Evolutionary conservation across 306 rosid genomes (phyloP), one percentile per base, ranked within the genome.

Genomic region (Crotalaria pallida): DNA sequence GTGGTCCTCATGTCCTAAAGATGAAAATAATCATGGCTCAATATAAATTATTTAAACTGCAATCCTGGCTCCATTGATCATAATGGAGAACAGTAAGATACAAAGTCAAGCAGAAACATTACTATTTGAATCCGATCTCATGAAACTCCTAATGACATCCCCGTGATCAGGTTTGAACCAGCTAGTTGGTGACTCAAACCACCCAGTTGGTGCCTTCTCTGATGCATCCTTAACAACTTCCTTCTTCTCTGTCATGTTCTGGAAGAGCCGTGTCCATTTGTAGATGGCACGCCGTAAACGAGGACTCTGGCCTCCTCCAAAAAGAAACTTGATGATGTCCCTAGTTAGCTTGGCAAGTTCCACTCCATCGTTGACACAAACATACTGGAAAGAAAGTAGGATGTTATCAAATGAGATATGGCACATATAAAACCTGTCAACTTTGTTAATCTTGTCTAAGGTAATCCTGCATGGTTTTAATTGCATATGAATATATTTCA

Each of bases 241-340:
- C 65, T 61, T 78, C 74, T 82, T 85, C 77, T 69, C 71, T 0
- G 67, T 77, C 38, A 84, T 64, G 29, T 11, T 59, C 64, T 58
- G 38, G 80, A 31, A 85, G 45, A 76, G 71, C 18, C 62, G 72
- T 19, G 75, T 67, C 96, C 90, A 87, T 38, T 72, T 33, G 72
- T 80, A 22, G 62, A 79, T 66, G 24, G 80, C 69, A 29, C 89
- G 87, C 81, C 75, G 81, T 40, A 94, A 83, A 40, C 97, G 90
- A 57, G 51, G 65, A 71, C 96, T 94, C 68, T 76, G 74, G n/a
- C 67, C 69, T 61, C 89, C 93, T 29, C 85, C 80, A 50, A 71
- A 74, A 10, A 84, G 19, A 83, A 78, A 94, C 82, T 58, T 90
- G 78, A 87, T 34, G 79, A 83, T 85, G 79, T 90, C 97, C 82